These are phyloP conservation scores for Exophiala sp. DNA, from an alignment of 2,329 filamentous ascomycete species.

Conservation along the genomic window DNA sequence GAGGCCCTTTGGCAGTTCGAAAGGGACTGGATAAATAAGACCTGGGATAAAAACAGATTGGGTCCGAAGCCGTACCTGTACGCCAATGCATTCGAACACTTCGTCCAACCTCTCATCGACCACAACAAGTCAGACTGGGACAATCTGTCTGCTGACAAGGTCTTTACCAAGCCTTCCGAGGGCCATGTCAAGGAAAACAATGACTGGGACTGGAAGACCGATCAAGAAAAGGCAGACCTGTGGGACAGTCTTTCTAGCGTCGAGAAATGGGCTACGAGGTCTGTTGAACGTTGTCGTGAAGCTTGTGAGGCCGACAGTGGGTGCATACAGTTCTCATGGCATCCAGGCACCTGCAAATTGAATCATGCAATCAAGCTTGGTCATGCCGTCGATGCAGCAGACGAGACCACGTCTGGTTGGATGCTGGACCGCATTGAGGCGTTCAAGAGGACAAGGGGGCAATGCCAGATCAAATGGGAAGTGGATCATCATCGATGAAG, in stretches of 20 bases:
- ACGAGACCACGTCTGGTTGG: slow-evolving; percentile 20
- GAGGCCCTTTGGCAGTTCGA: slow-evolving; percentile 25
- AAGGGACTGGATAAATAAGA: slow-evolving; percentile 23
- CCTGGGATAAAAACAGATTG: slow-evolving; percentile 14
- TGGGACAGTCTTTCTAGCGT: slow-evolving; percentile 16
- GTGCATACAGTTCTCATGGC: slow-evolving; percentile 21
- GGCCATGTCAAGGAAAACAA: slow-evolving; percentile 19
- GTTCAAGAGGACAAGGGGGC: slow-evolving; percentile 11
- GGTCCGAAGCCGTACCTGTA: slow-evolving; percentile 19
- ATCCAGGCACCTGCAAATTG: slow-evolving; percentile 21
- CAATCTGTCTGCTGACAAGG: slow-evolving; percentile 21
- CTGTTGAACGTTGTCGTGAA: slow-evolving; percentile 12
- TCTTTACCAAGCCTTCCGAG: slow-evolving; percentile 14
- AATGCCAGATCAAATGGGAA: slow-evolving; percentile 15
- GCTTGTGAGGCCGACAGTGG: slow-evolving; percentile 17
- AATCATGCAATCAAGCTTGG: slow-evolving; percentile 16
- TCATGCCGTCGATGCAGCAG: slow-evolving; percentile 6
- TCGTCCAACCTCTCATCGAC: slow-evolving; percentile 14
- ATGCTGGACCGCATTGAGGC: slow-evolving; percentile 15
- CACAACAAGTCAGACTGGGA: slow-evolving; percentile 21
- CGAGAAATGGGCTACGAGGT: slow-evolving; percentile 14
- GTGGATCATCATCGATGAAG: slow-evolving; percentile 1
- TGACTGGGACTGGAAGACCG: slow-evolving; percentile 21
- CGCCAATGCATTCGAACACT: slow-evolving; percentile 20
- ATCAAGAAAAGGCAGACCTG: slow-evolving; percentile 18